Conservation (phyloP, 2,329 filamentous ascomycete species). For the Magnaporthiopsis incrustans region DNA sequence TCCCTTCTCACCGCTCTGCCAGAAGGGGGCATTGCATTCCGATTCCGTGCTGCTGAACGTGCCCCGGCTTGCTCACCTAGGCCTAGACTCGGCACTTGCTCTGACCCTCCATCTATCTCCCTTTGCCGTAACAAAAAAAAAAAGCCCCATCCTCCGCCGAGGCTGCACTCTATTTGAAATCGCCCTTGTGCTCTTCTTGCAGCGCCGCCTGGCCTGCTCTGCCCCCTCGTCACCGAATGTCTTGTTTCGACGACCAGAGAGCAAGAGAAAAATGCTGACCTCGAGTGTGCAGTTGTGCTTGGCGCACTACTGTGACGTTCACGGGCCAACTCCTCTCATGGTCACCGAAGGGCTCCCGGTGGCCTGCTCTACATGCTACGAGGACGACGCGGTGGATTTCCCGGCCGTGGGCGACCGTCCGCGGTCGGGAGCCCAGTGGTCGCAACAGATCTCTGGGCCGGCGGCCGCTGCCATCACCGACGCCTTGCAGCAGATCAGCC, state of each 20-base stretch:
- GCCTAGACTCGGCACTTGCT: background rate
- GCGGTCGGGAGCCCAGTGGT: constrained; percentile 29
- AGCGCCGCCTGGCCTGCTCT: background rate
- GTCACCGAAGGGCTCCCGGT: constrained; percentile 59
- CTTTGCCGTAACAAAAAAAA: background rate
- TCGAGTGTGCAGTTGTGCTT: constrained; percentile 52
- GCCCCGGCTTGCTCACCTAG: background rate
- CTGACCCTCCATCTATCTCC: background rate
- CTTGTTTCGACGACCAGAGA: background rate
- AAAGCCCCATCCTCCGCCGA: background rate
- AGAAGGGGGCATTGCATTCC: no score
- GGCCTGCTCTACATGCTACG: constrained; percentile 51
- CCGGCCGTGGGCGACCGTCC: constrained; percentile 26
- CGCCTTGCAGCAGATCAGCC: constrained; percentile 38
- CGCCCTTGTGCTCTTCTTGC: background rate
- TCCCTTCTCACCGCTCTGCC: constrained; percentile 2
- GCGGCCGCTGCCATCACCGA: constrained; percentile 31
- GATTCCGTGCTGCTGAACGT: no score
- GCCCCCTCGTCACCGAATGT: background rate
- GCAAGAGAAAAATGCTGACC: constrained; percentile 27
- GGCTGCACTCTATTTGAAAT: background rate
- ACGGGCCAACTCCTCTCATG: constrained; percentile 62
- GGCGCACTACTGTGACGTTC: constrained; percentile 63
- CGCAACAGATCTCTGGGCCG: constrained; percentile 25
- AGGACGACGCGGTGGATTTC: constrained; percentile 29